Base-by-base conservation (phyloP, 768 basidiomycete genomes). In the Kwoniella dejecticola region DNA sequence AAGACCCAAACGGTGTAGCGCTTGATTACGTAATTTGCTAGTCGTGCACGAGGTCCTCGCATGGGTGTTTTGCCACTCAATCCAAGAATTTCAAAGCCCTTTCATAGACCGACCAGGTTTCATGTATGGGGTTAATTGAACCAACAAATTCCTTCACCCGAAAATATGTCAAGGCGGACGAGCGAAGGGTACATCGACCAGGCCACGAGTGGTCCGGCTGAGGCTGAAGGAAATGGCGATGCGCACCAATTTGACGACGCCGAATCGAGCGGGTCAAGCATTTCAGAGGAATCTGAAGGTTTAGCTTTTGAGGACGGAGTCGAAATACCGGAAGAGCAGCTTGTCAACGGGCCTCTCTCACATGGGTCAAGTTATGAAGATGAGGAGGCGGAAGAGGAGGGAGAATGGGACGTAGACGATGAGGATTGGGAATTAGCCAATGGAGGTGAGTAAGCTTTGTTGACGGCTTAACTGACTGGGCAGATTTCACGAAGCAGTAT, bases 401-500 rank as follows among this genome's bases (percentile, higher is more conserved):
- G 57, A 21, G 63, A 63, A 33, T 72, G 71, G 63, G 76, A 72
- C 29, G 69, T 79, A 23, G 75, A 80, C 24, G 76, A 79, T 46
- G 79, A 79, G 57, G 79, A 80, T 56, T 80, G 79, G 79, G 78
- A 79, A 31, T 57, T 79, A 1, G 71, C 77, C 3, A 70, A 78
- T 65, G 72, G 76, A 63, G 79, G 79, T 78, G 17, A 69, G 77
- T 23, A 2, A 50, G n/a, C 17, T 19, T 44, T 52, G 15, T 56
- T 49, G 62, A 55, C 59, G 19, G 21, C 24, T 15, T 19, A 3
- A 41, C 40, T 36, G 12, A 29, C 24, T 8, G 41, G 63, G 50
- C 77, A 96, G 96, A 99, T 81, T 97, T 99, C 71, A 98, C 96
- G 31, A 98, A 98, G 80, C 93, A 97, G 71, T 99, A 90, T 80